These are phyloP conservation scores for Rubus parviflorus DNA, from an alignment of 306 rosid species.

Conservation along the genomic window DNA sequence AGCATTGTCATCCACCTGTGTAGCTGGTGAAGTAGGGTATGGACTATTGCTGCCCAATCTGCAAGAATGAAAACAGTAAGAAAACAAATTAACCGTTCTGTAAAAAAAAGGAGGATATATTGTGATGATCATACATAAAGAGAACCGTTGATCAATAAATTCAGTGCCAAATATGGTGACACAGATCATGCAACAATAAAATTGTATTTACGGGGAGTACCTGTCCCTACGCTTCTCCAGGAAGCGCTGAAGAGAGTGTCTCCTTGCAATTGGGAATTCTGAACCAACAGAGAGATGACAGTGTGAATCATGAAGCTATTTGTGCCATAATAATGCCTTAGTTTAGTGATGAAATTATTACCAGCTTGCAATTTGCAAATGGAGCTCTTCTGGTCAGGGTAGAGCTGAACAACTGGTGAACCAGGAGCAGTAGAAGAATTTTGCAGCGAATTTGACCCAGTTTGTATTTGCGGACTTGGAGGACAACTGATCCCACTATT, in stretches of 20 bases:
- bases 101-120: not conserved
- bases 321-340: not conserved
- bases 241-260: slow-evolving; percentile 75
- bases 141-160: not conserved
- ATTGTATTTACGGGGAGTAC: slow-evolving; percentile 25
- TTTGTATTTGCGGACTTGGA: slow-evolving; percentile 36
- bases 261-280: slow-evolving; percentile 78
- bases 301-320: not conserved
- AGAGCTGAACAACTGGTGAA: slow-evolving; percentile 43
- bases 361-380: slow-evolving; percentile 63
- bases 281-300: slow-evolving; percentile 27
- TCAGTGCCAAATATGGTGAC: not conserved
- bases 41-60: slow-evolving; percentile 61
- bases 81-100: not conserved
- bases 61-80: slow-evolving; percentile 22
- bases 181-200: not conserved
- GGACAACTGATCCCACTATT: slow-evolving; percentile 37
- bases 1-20: slow-evolving; percentile 21
- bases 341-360: slow-evolving; percentile 19
- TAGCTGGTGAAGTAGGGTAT: slow-evolving; percentile 40
- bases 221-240: slow-evolving; percentile 74
- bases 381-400: slow-evolving; percentile 53
- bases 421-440: slow-evolving; percentile 41
- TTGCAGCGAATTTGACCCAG: slow-evolving; percentile 42
- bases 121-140: not conserved